Conservation (phyloP, 495 filamentous ascomycete species). For the Aspergillus avenaceus region DNA sequence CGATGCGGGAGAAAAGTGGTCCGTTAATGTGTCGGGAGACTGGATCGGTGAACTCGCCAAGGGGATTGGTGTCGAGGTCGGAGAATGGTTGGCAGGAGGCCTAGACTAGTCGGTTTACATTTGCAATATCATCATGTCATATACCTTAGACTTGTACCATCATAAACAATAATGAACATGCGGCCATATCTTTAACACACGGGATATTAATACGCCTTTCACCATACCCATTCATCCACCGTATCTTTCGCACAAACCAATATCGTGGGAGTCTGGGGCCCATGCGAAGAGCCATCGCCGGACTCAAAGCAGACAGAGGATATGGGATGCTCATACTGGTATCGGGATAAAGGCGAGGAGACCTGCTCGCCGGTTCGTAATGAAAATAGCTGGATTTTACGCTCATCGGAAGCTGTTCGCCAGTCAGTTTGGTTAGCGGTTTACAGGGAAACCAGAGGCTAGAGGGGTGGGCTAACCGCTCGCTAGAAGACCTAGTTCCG, state of each 20-base stretch:
- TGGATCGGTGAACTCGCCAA: conserved; percentile 48
- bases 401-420: conserved; percentile 26
- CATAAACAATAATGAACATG: neutral
- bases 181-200: neutral
- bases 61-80: conserved; percentile 44
- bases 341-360: conserved; percentile 25
- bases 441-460: neutral
- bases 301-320: conserved; percentile 34
- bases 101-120: conserved; percentile 26
- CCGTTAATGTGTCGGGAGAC: conserved; percentile 44
- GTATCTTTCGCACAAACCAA: conserved; percentile 28
- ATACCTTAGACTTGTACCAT: conserved; percentile 4
- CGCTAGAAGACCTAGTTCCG: conserved; percentile 36
- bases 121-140: conserved; percentile 7
- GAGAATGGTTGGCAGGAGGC: conserved; percentile 45
- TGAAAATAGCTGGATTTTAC: conserved; percentile 37
- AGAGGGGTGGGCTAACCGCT: conserved; percentile 22
- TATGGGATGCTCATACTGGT: conserved; percentile 25
- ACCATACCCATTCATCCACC: conserved; percentile 42
- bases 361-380: conserved; percentile 32
- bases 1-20: conserved; percentile 44
- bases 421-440: neutral
- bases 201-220: neutral
- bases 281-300: conserved; percentile 19
- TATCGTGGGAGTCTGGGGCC: conserved; percentile 32